A percentile compares a stretch with the other conserved stretches of the same genome.
Conservation (phyloP, 441 rosid genomes). For the Erysimum pusillum region DNA sequence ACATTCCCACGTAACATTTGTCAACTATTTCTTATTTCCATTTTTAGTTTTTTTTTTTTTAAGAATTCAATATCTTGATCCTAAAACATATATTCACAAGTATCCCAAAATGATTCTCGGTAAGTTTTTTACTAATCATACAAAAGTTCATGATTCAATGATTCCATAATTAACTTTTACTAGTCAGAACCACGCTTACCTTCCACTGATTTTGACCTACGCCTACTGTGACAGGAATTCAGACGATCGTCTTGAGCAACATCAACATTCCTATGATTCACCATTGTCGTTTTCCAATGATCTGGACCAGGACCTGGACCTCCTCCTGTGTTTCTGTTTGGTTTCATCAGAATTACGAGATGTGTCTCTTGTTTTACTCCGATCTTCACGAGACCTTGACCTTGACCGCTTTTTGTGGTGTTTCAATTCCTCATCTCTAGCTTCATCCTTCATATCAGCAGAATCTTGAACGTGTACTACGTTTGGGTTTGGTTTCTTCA, state of each 20-base stretch:
- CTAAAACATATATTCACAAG: not conserved
- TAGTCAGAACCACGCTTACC: constrained; percentile 45
- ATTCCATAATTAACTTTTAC: not conserved
- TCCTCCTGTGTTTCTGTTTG: constrained; percentile 57
- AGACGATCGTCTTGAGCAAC: constrained; percentile 47
- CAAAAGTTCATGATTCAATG: not conserved
- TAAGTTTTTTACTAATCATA: not conserved
- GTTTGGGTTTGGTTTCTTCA: constrained; percentile 55
- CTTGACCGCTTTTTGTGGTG: constrained; percentile 60
- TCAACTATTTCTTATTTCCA: constrained; percentile 11
- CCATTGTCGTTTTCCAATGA: constrained; percentile 52
- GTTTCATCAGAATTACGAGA: constrained; percentile 58
- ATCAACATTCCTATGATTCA: constrained; percentile 42
- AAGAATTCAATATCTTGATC: not conserved
- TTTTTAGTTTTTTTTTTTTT: not conserved
- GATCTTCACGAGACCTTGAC: constrained; percentile 66
- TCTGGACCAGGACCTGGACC: constrained; percentile 58
- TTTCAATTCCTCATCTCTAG: constrained; percentile 55
- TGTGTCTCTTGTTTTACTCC: constrained; percentile 51
- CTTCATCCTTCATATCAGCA: constrained; percentile 53
- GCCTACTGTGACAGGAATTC: constrained; percentile 53
- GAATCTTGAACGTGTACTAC: constrained; percentile 61
- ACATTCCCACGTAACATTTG: constrained; percentile 19
- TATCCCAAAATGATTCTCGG: not conserved
- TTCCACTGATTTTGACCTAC: constrained; percentile 69